Percentiles rank a stretch among this genome's conserved stretches.
These are phyloP conservation scores for Wolfiporia cocos DNA, from an alignment of 1,284 basidiomycete species.

Conservation along the genomic window DNA sequence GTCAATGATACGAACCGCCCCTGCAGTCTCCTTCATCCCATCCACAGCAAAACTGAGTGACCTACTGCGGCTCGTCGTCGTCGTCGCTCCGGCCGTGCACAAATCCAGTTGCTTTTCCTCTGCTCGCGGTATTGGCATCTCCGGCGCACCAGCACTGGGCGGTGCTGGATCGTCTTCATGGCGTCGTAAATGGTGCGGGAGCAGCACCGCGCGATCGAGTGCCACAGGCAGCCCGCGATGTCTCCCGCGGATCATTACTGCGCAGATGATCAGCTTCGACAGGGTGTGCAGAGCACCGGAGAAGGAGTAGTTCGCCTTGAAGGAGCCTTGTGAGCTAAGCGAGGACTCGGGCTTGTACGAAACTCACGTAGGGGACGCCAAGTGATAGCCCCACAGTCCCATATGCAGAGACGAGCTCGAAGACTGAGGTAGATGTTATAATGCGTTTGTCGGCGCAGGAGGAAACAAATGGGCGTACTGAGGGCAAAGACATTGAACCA, in stretches of 20 bases:
- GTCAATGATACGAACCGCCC: background rate
- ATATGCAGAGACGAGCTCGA: constrained; percentile 63
- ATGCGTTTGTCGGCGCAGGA: no score
- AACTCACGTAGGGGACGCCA: constrained; percentile 51
- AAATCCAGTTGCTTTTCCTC: no score
- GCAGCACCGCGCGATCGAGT: constrained; percentile 58
- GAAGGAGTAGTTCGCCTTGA: constrained; percentile 55
- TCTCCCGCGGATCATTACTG: constrained; percentile 73
- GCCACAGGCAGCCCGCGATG: constrained; percentile 72
- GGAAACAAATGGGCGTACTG: no score
- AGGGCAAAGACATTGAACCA: constrained; percentile 64
- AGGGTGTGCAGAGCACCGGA: constrained; percentile 59
- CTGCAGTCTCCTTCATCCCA: background rate
- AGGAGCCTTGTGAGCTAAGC: background rate
- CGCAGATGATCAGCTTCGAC: constrained; percentile 69
- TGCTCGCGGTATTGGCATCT: no score
- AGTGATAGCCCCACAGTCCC: constrained; percentile 73
- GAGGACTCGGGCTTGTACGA: background rate
- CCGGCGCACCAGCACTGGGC: no score
- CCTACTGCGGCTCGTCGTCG: background rate
- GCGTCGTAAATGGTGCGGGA: constrained; percentile 30
- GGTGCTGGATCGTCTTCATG: no score
- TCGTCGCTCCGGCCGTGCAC: no score
- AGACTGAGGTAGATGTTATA: constrained; percentile 29
- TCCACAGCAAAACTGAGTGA: constrained; percentile 3